Evolutionary conservation across 768 basidiomycete species (phyloP).

Genomic region (Tricholomella constricta): DNA sequence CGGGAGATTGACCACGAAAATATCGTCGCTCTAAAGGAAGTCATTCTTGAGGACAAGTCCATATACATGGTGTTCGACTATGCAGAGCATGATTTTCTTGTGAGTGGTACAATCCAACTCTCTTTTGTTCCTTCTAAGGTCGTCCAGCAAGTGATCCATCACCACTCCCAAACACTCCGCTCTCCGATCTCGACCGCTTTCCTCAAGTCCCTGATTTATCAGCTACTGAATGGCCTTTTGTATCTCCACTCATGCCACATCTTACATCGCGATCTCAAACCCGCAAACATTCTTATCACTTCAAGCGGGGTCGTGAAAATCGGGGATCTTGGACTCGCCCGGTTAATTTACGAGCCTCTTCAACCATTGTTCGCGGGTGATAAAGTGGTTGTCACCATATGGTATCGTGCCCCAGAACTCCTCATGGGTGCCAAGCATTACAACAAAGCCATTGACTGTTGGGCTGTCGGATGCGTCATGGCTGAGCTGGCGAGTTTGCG

Average conservation of each 20-base stretch:
- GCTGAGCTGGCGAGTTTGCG: conserved; percentile 91
- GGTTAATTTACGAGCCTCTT: conserved; percentile 87
- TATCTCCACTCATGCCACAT: conserved; percentile 96
- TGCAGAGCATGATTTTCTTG: conserved; percentile 97
- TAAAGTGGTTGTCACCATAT: conserved; percentile 99
- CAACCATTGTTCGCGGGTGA: conserved; percentile 92
- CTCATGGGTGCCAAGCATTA: conserved; percentile 97
- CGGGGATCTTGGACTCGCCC: conserved; percentile 94
- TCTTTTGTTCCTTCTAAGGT: not conserved
- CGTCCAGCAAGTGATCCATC: conserved; percentile 94
- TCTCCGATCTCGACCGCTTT: conserved; percentile 71
- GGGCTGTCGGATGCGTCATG: conserved; percentile 98
- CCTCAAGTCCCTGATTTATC: conserved; percentile 92
- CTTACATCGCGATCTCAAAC: conserved; percentile 96
- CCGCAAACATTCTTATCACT: conserved; percentile 97
- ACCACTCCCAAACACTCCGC: conserved; percentile 90
- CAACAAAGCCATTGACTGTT: conserved; percentile 94
- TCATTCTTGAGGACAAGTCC: conserved; percentile 96
- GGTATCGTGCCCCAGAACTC: conserved; percentile 98
- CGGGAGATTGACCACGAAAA: conserved; percentile 91
- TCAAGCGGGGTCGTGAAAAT: conserved; percentile 91
- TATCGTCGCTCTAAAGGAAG: conserved; percentile 87
- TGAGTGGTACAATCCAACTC: conserved; percentile 37
- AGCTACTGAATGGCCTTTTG: conserved; percentile 90
- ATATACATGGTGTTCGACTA: conserved; percentile 99